Percentiles rank a stretch among this genome's conserved stretches.
These are phyloP conservation scores for Plasmopara halstedii DNA, from an alignment of 352 stramenopile species.

Conservation along the genomic window DNA sequence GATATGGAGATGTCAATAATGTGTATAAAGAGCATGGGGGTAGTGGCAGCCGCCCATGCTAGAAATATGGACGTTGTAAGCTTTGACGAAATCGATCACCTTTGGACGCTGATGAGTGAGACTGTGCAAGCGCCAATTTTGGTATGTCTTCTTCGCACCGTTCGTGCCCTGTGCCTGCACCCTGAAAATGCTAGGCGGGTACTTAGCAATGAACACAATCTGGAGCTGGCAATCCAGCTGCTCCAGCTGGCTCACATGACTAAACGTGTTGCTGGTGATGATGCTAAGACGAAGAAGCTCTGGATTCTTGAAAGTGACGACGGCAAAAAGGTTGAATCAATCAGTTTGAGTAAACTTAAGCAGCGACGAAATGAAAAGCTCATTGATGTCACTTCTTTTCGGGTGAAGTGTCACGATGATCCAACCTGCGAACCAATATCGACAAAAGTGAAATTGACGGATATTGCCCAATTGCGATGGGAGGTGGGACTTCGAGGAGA, in stretches of 20 bases:
- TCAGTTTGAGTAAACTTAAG: slow-evolving; percentile 47
- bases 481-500: slow-evolving; percentile 52
- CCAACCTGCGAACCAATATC: slow-evolving; percentile 21
- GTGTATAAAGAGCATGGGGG: slow-evolving; percentile 54
- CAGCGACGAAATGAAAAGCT: slow-evolving; percentile 25
- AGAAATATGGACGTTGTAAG: slow-evolving; percentile 26
- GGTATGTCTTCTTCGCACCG: slow-evolving; percentile 39
- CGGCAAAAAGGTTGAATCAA: slow-evolving; percentile 21
- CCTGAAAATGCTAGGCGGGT: slow-evolving; percentile 45
- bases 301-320: slow-evolving; percentile 36
- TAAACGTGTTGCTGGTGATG: slow-evolving; percentile 19
- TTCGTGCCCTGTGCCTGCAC: slow-evolving; percentile 48
- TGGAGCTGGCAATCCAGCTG: slow-evolving; percentile 51
- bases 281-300: slow-evolving; percentile 25
- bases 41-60: slow-evolving; percentile 51
- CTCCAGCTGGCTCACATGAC: slow-evolving; percentile 56
- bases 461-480: slow-evolving; percentile 75
- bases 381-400: slow-evolving; percentile 22
- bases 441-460: slow-evolving; percentile 34
- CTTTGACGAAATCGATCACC: slow-evolving; percentile 65
- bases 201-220: slow-evolving; percentile 27
- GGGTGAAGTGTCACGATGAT: slow-evolving; percentile 28
- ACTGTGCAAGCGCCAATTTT: slow-evolving; percentile 57
- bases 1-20: slow-evolving; percentile 54
- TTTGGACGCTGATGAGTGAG: slow-evolving; percentile 53